A percentile compares a stretch with the other conserved stretches of the same genome.
These are phyloP conservation scores for Pseudotsuga menziesii DNA, from an alignment of 75 land plant genomes.

Conservation along the genomic window DNA sequence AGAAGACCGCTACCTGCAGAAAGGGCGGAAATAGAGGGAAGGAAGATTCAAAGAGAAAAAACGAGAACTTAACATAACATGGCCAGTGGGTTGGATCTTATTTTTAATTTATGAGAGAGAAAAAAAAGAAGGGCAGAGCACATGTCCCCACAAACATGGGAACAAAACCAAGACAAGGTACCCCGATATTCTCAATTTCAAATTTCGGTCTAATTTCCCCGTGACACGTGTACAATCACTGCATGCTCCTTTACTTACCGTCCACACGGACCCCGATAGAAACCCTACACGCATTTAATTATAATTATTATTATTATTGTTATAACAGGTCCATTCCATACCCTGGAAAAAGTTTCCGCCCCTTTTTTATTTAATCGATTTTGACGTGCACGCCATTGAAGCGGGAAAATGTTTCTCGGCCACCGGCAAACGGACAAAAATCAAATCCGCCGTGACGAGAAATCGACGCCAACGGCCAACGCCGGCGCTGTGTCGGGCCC, in stretches of 20 bases:
- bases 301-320: no score
- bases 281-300: no score
- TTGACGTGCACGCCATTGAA: constrained; percentile 5
- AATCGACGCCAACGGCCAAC: no score
- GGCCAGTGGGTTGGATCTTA: no score
- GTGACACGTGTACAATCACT: not conserved
- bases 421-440: constrained; percentile 9
- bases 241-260: no score
- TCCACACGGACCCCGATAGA: not conserved
- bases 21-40: not conserved
- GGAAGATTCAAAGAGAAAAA: no score
- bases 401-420: constrained; percentile 13
- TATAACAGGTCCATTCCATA: no score
- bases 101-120: no score
- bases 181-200: not conserved
- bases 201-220: not conserved
- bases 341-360: not conserved
- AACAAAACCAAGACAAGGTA: not conserved
- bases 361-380: not conserved
- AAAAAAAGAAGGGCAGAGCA: not conserved
- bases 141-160: constrained; percentile 8
- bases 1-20: not conserved
- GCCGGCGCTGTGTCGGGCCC: not conserved
- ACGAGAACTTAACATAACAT: no score
- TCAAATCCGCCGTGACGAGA: not conserved